A percentile compares a stretch with the other conserved stretches of the same genome.
Conservation (phyloP, 2,329 filamentous ascomycete genomes). For the Cordyceps pruinosa region DNA sequence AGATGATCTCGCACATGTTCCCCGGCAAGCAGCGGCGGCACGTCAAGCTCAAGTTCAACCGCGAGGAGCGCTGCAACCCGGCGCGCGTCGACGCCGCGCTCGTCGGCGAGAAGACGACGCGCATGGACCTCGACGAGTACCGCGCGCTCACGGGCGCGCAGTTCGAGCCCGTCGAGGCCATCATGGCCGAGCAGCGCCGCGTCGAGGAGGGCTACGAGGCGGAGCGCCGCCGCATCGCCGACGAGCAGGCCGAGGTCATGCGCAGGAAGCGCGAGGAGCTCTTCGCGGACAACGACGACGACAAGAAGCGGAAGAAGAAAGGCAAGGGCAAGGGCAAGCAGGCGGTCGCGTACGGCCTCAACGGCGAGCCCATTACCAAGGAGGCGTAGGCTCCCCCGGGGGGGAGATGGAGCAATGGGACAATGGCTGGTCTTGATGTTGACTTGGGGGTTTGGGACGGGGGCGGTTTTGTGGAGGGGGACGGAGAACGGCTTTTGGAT, state of each 20-base stretch:
- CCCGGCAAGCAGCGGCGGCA: slow-evolving; percentile 62
- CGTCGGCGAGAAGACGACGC: slow-evolving; percentile 49
- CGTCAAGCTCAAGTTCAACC: slow-evolving; percentile 77
- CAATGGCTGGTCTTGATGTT: neutral
- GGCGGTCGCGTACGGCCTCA: slow-evolving; percentile 29
- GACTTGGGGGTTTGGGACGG: too few relatives aligned
- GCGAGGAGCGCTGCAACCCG: slow-evolving; percentile 65
- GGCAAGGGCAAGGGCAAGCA: slow-evolving; percentile 27
- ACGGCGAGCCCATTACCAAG: slow-evolving; percentile 28
- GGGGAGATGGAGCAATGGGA: too few relatives aligned
- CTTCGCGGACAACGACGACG: slow-evolving; percentile 35
- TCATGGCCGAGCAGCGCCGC: slow-evolving; percentile 48
- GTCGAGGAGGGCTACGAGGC: slow-evolving; percentile 39
- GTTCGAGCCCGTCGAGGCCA: slow-evolving; percentile 48
- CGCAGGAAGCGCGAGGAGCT: slow-evolving; percentile 42
- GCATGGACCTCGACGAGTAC: slow-evolving; percentile 56
- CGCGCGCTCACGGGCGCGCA: slow-evolving; percentile 45
- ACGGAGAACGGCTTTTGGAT: too few relatives aligned
- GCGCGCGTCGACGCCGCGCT: slow-evolving; percentile 57
- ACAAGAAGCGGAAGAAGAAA: slow-evolving; percentile 24
- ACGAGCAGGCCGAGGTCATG: slow-evolving; percentile 42
- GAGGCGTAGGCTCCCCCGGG: too few relatives aligned
- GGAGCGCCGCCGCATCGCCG: slow-evolving; percentile 34
- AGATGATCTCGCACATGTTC: slow-evolving; percentile 73
- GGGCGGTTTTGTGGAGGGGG: too few relatives aligned